phyloP scores from a whole-genome alignment of 2,329 filamentous ascomycete genomes.

The Gnomoniopsis sp. region DNA sequence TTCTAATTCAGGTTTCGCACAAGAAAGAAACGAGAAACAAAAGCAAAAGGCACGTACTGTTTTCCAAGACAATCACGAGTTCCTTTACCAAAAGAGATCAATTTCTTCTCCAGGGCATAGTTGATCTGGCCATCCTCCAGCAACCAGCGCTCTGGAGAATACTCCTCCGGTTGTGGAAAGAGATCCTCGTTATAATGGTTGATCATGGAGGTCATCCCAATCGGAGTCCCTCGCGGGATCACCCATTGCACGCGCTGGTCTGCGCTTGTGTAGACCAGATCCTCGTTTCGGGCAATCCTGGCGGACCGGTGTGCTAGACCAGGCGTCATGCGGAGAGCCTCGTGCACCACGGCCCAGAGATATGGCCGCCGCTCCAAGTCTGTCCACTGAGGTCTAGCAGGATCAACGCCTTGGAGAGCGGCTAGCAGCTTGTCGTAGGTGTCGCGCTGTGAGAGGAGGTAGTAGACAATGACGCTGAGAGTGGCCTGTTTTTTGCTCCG shows the following conservation, averaged over 20 bases:
- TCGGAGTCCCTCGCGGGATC: not conserved
- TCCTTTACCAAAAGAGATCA: conserved; percentile 13
- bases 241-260: not conserved
- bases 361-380: conserved; percentile 23
- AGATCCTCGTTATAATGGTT: conserved; percentile 21
- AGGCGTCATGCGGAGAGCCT: conserved; percentile 5
- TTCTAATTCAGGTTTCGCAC: not conserved
- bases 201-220: not conserved
- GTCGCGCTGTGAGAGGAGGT: conserved; percentile 23
- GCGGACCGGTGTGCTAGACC: not conserved
- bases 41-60: not conserved
- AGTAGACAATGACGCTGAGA: conserved; percentile 25
- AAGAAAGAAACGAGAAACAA: not conserved
- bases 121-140: conserved; percentile 22
- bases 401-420: conserved; percentile 17
- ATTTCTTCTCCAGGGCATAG: conserved; percentile 21
- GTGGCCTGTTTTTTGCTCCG: conserved; percentile 9
- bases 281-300: not conserved
- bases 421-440: conserved; percentile 21
- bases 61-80: not conserved
- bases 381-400: conserved; percentile 18
- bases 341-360: conserved; percentile 3
- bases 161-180: conserved; percentile 23
- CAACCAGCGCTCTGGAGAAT: conserved; percentile 24
- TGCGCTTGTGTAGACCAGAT: not conserved